Percentiles rank a stretch among this genome's conserved stretches.
phyloP scores from a whole-genome alignment of 2,329 filamentous ascomycete species.

The Nectriaceae sp. region DNA sequence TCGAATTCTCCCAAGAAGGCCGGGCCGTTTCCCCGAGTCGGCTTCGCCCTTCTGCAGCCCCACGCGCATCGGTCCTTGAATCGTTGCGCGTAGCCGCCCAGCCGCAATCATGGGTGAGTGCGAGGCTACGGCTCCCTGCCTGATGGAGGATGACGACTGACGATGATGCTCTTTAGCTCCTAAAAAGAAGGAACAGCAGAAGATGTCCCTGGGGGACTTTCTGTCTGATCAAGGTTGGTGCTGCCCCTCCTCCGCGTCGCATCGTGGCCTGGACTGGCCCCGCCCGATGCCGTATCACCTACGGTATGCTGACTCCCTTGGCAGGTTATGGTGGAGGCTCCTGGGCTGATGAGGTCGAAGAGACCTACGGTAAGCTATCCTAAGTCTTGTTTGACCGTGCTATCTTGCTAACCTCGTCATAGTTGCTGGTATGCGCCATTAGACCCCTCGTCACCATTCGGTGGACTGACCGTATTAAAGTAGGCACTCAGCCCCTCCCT shows the following conservation, averaged over 20 bases:
- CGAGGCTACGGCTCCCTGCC: constrained; percentile 11
- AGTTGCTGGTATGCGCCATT: constrained; percentile 38
- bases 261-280: constrained; percentile 16
- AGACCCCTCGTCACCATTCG: constrained; percentile 8
- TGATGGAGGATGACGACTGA: not conserved
- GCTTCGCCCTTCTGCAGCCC: constrained; percentile 30
- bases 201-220: constrained; percentile 97
- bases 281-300: constrained; percentile 13
- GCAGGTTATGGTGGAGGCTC: constrained; percentile 66
- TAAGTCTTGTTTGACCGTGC: constrained; percentile 5
- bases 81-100: constrained; percentile 50
- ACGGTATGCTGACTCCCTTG: constrained; percentile 25
- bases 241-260: constrained; percentile 29
- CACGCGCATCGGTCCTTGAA: constrained; percentile 42
- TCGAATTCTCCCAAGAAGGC: constrained; percentile 17
- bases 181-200: constrained; percentile 91
- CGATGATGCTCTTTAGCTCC: constrained; percentile 61
- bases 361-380: constrained; percentile 70
- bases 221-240: constrained; percentile 84
- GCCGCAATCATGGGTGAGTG: constrained; percentile 65
- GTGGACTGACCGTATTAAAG: constrained; percentile 25
- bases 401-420: constrained; percentile 30
- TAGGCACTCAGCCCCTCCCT: constrained; percentile 61
- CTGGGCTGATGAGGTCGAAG: constrained; percentile 99
- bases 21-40: constrained; percentile 31